Evolutionary conservation across 1,284 basidiomycete species (phyloP).

Genomic region (Melampsora americana): DNA sequence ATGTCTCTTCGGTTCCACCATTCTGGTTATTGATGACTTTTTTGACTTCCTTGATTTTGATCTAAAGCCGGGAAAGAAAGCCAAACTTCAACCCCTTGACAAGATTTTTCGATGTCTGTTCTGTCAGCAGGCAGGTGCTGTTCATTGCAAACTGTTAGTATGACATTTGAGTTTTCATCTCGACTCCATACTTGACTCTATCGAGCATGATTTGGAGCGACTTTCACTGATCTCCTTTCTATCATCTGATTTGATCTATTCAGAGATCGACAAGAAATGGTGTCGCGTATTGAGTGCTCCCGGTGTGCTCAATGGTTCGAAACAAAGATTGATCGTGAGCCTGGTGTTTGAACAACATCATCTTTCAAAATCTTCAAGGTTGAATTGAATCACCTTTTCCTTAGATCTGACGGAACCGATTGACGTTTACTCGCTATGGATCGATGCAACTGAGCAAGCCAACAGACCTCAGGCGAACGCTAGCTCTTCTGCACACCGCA

Average conservation of each 20-base stretch:
- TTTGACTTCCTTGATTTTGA: not conserved
- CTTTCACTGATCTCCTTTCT: not conserved
- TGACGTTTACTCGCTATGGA: slow-evolving; percentile 44
- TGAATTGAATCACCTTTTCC: not conserved
- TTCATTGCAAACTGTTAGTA: slow-evolving; percentile 42
- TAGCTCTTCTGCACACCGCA: slow-evolving; percentile 1
- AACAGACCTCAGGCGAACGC: slow-evolving; percentile 9
- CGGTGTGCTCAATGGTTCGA: slow-evolving; percentile 40
- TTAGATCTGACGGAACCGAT: slow-evolving; percentile 43
- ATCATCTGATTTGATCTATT: not conserved
- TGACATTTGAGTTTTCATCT: not conserved
- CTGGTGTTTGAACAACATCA: not conserved
- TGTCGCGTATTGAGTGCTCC: slow-evolving; percentile 35
- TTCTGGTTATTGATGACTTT: not conserved
- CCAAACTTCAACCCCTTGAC: slow-evolving; percentile 34
- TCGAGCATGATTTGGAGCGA: not conserved
- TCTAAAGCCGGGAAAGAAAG: slow-evolving; percentile 38
- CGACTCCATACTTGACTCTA: not conserved
- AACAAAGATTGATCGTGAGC: slow-evolving; percentile 42
- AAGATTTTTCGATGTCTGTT: slow-evolving; percentile 43
- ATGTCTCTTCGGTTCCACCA: not conserved
- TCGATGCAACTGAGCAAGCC: slow-evolving; percentile 36
- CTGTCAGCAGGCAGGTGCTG: slow-evolving; percentile 39
- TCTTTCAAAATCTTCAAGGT: not conserved
- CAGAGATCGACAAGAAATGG: slow-evolving; percentile 44